Conservation (phyloP, 441 rosid species). For the Hura crepitans region DNA sequence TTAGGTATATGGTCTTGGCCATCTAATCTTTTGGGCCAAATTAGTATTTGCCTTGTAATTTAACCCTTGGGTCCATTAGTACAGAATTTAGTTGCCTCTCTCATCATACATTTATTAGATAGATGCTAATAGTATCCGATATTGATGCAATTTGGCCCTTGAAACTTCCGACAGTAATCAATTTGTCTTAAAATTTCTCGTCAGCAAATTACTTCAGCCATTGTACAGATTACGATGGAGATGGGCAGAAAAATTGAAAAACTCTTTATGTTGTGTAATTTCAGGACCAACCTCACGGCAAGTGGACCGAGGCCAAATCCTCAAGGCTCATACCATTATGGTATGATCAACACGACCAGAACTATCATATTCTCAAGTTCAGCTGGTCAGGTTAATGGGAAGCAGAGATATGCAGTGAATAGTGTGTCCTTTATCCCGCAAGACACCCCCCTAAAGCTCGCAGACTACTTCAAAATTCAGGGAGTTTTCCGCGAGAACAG, state of each 20-base stretch:
- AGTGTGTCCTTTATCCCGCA: slow-evolving; percentile 66
- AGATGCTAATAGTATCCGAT: no score
- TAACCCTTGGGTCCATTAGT: neutral
- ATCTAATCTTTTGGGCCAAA: neutral
- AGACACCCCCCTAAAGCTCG: slow-evolving; percentile 92
- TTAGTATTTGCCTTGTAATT: neutral
- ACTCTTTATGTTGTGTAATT: no score
- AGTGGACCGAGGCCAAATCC: slow-evolving; percentile 99
- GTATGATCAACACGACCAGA: slow-evolving; percentile 66
- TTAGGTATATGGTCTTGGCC: slow-evolving; percentile 41
- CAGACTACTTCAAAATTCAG: slow-evolving; percentile 66
- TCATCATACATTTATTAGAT: no score
- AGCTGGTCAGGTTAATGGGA: slow-evolving; percentile 69
- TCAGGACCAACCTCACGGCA: slow-evolving; percentile 89
- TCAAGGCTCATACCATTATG: slow-evolving; percentile 96
- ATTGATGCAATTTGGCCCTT: neutral
- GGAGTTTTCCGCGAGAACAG: slow-evolving; percentile 71
- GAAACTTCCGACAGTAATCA: no score
- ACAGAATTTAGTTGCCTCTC: neutral
- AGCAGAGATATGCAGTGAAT: slow-evolving; percentile 85
- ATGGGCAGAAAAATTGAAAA: no score
- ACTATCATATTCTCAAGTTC: slow-evolving; percentile 63
- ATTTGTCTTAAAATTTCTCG: no score
- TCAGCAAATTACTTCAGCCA: no score
- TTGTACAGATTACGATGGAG: no score